These are phyloP conservation scores for Handroanthus guayacan DNA, from an alignment of 257 asterid genomes.

Conservation along the genomic window DNA sequence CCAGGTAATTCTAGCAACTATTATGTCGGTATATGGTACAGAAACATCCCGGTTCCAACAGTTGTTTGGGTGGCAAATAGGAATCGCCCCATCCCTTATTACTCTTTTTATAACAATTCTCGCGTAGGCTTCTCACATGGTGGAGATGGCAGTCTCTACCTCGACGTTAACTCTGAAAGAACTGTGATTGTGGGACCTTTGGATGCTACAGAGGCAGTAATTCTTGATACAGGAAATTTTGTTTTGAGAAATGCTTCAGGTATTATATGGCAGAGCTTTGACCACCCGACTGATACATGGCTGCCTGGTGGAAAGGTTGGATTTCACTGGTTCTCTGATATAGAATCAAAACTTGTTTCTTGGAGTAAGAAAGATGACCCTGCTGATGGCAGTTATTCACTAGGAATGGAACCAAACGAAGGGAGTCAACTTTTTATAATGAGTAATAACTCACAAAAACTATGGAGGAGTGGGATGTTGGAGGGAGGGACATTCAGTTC, in stretches of 20 bases:
- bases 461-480: slow-evolving; percentile 53
- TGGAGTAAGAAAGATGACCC: slow-evolving; percentile 59
- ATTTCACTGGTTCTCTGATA: slow-evolving; percentile 40
- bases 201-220: slow-evolving; percentile 34
- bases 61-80: slow-evolving; percentile 64
- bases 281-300: slow-evolving; percentile 54
- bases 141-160: slow-evolving; percentile 46
- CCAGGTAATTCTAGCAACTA: slow-evolving; percentile 30
- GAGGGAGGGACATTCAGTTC: slow-evolving; percentile 18
- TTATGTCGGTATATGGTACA: slow-evolving; percentile 58
- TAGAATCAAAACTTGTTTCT: slow-evolving; percentile 29
- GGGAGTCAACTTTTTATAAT: slow-evolving; percentile 30
- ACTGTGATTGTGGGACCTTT: neutral
- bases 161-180: neutral
- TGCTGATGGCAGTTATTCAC: slow-evolving; percentile 36
- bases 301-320: slow-evolving; percentile 52
- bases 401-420: slow-evolving; percentile 42
- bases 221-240: slow-evolving; percentile 53
- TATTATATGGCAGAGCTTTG: slow-evolving; percentile 61
- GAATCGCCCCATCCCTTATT: slow-evolving; percentile 31
- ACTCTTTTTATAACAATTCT: neutral
- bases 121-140: slow-evolving; percentile 37
- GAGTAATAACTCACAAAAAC: neutral
- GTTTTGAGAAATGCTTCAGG: slow-evolving; percentile 34
- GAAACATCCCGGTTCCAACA: slow-evolving; percentile 39